Evolutionary conservation across 805 yeast species (phyloP).

Genomic region (Monosporozyma servazzii): DNA sequence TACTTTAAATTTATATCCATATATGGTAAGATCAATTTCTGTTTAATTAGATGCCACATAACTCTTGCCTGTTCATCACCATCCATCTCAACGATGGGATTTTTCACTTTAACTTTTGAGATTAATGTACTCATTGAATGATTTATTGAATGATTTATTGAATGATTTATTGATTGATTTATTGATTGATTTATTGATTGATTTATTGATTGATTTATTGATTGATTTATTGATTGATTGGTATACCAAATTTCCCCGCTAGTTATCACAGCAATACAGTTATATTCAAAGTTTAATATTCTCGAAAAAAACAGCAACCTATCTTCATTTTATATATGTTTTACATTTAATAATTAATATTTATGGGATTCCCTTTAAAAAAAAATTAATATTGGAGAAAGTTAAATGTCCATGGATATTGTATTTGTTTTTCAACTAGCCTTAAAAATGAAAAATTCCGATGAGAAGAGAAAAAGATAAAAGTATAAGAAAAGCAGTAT

Average conservation of each 20-base stretch:
- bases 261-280: too few relatives aligned
- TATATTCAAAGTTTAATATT: too few relatives aligned
- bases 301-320: too few relatives aligned
- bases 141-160: too few relatives aligned
- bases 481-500: neutral
- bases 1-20: slow-evolving; percentile 80
- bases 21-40: slow-evolving; percentile 74
- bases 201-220: too few relatives aligned
- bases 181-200: too few relatives aligned
- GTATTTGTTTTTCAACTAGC: too few relatives aligned
- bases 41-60: slow-evolving; percentile 86
- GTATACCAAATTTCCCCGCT: too few relatives aligned
- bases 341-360: too few relatives aligned
- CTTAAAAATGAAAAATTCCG: neutral
- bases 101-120: slow-evolving; percentile 57
- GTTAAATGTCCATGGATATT: neutral
- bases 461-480: neutral
- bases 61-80: slow-evolving; percentile 97
- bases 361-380: neutral
- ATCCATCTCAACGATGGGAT: slow-evolving; percentile 92
- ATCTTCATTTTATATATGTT: too few relatives aligned
- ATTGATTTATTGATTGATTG: too few relatives aligned
- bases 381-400: neutral
- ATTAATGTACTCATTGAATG: neutral
- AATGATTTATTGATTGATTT: too few relatives aligned